Conservation (phyloP, 208 protist species). For the Sergeia podlipaevii region DNA sequence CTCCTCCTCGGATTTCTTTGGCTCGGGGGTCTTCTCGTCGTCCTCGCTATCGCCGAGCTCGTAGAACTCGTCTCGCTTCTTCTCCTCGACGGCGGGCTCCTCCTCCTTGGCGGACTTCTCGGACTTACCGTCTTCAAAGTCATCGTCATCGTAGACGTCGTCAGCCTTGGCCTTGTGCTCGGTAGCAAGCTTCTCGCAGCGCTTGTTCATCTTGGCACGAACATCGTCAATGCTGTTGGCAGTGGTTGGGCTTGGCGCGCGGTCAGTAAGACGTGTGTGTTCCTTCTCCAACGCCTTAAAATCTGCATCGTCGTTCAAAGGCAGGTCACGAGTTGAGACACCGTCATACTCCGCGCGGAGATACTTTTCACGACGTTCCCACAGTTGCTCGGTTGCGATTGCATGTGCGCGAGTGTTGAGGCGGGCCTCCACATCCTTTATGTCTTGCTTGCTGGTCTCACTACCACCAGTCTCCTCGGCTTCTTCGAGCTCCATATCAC, state of each 20-base stretch:
- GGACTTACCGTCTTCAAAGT: too few relatives aligned
- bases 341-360: slow-evolving; percentile 25
- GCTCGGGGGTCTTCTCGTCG: neutral
- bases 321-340: slow-evolving; percentile 15
- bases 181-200: slow-evolving; percentile 16
- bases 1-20: neutral
- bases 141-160: too few relatives aligned
- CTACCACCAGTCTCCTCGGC: neutral
- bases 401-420: slow-evolving; percentile 12
- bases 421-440: slow-evolving; percentile 10
- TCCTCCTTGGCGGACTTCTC: slow-evolving; percentile 4
- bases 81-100: slow-evolving; percentile 3
- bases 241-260: slow-evolving; percentile 8
- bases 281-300: slow-evolving; percentile 11
- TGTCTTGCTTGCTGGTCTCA: neutral
- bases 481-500: slow-evolving; percentile 6
- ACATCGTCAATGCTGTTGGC: slow-evolving; percentile 20
- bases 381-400: slow-evolving; percentile 9
- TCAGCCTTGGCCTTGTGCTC: too few relatives aligned
- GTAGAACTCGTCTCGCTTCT: neutral
- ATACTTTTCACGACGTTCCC: slow-evolving; percentile 14
- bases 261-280: neutral
- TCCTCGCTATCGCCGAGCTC: neutral
- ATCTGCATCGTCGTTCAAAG: slow-evolving; percentile 20
- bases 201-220: slow-evolving; percentile 19